Percentiles rank a stretch among this genome's conserved stretches.
Conservation (phyloP, 2,329 filamentous ascomycete species). For the Cladorrhinum sp. region DNA sequence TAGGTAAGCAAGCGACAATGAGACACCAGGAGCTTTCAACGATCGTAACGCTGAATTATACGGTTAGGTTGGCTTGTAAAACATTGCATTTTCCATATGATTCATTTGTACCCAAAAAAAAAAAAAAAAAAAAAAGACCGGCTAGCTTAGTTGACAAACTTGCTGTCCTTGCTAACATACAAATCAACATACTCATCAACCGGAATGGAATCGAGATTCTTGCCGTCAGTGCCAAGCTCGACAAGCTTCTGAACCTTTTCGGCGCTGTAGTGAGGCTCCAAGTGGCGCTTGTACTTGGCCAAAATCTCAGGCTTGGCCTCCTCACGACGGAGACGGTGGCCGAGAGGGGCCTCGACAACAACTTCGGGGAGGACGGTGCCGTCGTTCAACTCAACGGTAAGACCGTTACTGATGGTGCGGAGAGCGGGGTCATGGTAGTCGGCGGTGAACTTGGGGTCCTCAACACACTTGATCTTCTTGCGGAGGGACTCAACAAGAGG, state of each 20-base stretch:
- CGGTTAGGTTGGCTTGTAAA: too few species aligned
- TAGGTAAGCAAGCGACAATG: too few species aligned
- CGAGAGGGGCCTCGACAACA: slow-evolving; percentile 88
- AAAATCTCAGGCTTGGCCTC: slow-evolving; percentile 98
- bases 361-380: slow-evolving; percentile 89
- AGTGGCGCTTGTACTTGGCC: slow-evolving; percentile 90
- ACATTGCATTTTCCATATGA: too few species aligned
- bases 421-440: slow-evolving; percentile 94
- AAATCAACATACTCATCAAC: slow-evolving; percentile 94
- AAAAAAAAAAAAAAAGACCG: not conserved
- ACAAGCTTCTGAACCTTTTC: slow-evolving; percentile 78
- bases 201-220: slow-evolving; percentile 73
- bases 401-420: slow-evolving; percentile 94
- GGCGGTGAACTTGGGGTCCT: slow-evolving; percentile 89
- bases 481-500: slow-evolving; percentile 86
- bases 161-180: slow-evolving; percentile 63
- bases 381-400: slow-evolving; percentile 92
- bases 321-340: slow-evolving; percentile 84
- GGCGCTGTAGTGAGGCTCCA: slow-evolving; percentile 77
- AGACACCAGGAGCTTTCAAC: too few species aligned
- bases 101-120: not conserved
- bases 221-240: slow-evolving; percentile 70
- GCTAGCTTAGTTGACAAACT: slow-evolving; percentile 45
- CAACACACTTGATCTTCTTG: slow-evolving; percentile 91
- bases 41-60: too few species aligned